These are phyloP conservation scores for Populus davidiana DNA, from an alignment of 345 rosid species.

Conservation along the genomic window DNA sequence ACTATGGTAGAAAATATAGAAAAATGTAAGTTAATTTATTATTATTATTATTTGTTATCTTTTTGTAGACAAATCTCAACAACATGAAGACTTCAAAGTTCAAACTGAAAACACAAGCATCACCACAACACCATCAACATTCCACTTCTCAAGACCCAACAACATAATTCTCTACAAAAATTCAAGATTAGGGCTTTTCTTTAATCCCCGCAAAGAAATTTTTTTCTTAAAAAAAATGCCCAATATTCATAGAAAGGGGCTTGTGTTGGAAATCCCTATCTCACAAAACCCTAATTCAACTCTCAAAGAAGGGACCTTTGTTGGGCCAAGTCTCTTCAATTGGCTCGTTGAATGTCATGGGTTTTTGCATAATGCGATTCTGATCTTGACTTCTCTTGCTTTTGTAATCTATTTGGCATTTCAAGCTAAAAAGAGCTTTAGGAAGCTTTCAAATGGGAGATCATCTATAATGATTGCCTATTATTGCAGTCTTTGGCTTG, in stretches of 20 bases:
- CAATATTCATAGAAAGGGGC: not conserved
- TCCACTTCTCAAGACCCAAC: not conserved
- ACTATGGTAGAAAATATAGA: too few species aligned
- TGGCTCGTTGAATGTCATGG: conserved; percentile 88
- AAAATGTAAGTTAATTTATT: too few species aligned
- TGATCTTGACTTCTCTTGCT: conserved; percentile 51
- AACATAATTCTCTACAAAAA: not conserved
- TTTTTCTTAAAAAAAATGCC: not conserved
- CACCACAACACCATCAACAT: not conserved
- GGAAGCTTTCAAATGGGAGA: conserved; percentile 70
- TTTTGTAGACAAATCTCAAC: too few species aligned
- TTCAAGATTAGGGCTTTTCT: not conserved
- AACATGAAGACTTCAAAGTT: too few species aligned
- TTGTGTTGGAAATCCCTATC: not conserved
- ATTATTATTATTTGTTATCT: too few species aligned
- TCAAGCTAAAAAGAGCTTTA: conserved; percentile 66
- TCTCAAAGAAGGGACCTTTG: conserved; percentile 18
- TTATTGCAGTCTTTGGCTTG: conserved; percentile 79
- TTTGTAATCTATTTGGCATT: conserved; percentile 65
- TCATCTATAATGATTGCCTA: conserved; percentile 80
- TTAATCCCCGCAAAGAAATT: not conserved
- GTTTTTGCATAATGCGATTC: conserved; percentile 58
- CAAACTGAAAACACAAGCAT: too few species aligned
- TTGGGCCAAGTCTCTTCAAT: conserved; percentile 27
- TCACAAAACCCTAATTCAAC: conserved; percentile 37